These are phyloP conservation scores for Hymenoscyphus albidus DNA, from an alignment of 2,329 filamentous ascomycete species.

Conservation along the genomic window DNA sequence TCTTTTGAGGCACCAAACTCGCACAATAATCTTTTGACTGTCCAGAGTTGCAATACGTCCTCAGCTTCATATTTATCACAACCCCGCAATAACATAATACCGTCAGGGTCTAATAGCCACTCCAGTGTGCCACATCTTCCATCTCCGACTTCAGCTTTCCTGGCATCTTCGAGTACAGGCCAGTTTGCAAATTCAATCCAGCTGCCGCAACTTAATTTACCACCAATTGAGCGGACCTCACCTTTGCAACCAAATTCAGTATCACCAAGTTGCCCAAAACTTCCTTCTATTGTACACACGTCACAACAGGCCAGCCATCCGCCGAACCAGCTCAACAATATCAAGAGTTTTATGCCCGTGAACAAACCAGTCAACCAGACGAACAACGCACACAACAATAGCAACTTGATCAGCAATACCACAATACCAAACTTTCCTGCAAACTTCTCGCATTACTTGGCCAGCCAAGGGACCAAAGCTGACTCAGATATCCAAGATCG, in stretches of 20 bases:
- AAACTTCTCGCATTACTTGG: background rate
- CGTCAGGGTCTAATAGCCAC: background rate
- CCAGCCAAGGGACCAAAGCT: constrained; percentile 5
- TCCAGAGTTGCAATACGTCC: background rate
- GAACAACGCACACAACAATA: constrained; percentile 3
- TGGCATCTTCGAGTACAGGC: background rate
- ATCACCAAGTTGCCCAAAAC: background rate
- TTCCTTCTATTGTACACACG: constrained; percentile 5
- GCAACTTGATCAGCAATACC: background rate
- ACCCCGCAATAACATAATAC: background rate
- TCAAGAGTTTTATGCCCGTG: constrained; percentile 25
- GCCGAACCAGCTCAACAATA: constrained; percentile 10
- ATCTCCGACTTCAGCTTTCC: background rate
- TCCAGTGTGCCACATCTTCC: background rate
- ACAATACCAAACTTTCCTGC: constrained; percentile 1
- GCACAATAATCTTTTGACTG: background rate
- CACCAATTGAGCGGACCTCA: constrained; percentile 5
- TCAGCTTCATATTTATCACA: background rate
- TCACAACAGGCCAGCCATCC: background rate
- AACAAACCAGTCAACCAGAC: constrained; percentile 16
- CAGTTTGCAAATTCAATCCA: constrained; percentile 4
- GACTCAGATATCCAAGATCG: background rate
- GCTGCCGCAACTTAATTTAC: constrained; percentile 7
- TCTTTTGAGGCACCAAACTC: constrained; percentile 3
- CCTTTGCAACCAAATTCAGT: background rate